Base-by-base conservation (phyloP, 1,139 yeast genomes). In the Petasospora fabianii region DNA sequence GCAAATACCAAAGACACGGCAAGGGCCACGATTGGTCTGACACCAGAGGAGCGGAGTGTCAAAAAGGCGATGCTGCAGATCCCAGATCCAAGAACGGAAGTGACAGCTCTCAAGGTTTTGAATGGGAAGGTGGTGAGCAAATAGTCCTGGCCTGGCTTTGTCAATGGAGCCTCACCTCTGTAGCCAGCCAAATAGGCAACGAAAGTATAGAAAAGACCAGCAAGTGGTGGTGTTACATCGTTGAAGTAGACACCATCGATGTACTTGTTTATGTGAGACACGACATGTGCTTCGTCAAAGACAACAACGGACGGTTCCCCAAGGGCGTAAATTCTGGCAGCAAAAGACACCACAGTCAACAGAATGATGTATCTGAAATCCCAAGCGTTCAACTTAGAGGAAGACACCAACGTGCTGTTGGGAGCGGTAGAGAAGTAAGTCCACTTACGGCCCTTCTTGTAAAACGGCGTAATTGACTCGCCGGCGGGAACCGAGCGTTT, bases 201-300 rank as follows among this genome's bases (percentile, higher is more conserved):
- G 48, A 64, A 60, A 34, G 69, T 66, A 51, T 69, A 78, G 1
- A 77, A 41, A 43, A 82, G 51, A 32, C 74, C 68, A 6, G 66
- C 72, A 30, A 82, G 61, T 3, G 90, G 88, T 0, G 90, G 88
- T 40, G 80, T 76, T 3, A 71, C 67, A 47, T 76, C 84, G 14
- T 79, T 55, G 53, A 76, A 80, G 49, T 75, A 81, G 31, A 71
- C 68, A n/a, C 87, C 85, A 30, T 64, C 64, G 46, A 69, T 61
- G 63, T 84, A 86, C 43, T 73, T 70, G 42, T 77, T 71, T 36
- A 92, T 80, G 57, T 77, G 78, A 5, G 80, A 79, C 11, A 90
- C 85, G 43, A 79, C 76, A 55, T 80, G 84, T 18, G 73, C 76
- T 54, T 82, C 88, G 53, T 77, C 84, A 50, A 71, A 74, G 6